Conservation (phyloP, 2,329 filamentous ascomycete genomes). For the Meredithiella fracta region DNA sequence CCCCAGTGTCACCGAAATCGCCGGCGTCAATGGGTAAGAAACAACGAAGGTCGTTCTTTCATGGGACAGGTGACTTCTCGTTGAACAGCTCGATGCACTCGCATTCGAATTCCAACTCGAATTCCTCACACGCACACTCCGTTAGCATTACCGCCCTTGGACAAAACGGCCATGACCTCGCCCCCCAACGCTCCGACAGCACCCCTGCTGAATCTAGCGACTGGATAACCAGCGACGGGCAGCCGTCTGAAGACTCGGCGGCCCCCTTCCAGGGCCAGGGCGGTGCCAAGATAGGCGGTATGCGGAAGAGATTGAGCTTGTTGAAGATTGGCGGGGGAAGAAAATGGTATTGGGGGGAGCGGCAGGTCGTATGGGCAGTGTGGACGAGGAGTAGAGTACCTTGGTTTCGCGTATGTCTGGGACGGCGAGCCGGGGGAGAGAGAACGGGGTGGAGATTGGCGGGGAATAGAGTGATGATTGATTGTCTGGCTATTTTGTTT, state of each 20-base stretch:
- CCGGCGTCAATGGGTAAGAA: conserved; percentile 6
- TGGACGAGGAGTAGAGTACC: conserved; percentile 36
- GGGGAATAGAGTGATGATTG: neutral
- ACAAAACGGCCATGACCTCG: neutral
- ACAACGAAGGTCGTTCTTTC: conserved; percentile 14
- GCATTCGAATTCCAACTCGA: neutral
- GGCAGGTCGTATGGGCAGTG: conserved; percentile 31
- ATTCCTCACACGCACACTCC: neutral
- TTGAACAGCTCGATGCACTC: conserved; percentile 2
- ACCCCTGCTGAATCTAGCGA: conserved; percentile 18
- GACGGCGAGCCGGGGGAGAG: neutral
- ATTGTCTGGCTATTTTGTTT: conserved; percentile 11
- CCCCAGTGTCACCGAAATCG: neutral
- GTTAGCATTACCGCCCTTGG: neutral
- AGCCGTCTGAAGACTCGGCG: conserved; percentile 8
- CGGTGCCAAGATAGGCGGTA: conserved; percentile 34
- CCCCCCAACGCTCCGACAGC: conserved; percentile 1
- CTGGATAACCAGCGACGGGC: conserved; percentile 12
- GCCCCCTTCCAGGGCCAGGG: too few species aligned
- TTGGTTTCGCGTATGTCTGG: neutral
- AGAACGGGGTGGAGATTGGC: neutral
- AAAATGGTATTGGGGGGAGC: conserved; percentile 33
- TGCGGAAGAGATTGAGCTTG: conserved; percentile 65
- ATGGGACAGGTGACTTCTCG: conserved; percentile 3
- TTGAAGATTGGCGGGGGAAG: conserved; percentile 53